Conservation (phyloP, 495 filamentous ascomycete genomes). For the Pseudevernia furfuracea region DNA sequence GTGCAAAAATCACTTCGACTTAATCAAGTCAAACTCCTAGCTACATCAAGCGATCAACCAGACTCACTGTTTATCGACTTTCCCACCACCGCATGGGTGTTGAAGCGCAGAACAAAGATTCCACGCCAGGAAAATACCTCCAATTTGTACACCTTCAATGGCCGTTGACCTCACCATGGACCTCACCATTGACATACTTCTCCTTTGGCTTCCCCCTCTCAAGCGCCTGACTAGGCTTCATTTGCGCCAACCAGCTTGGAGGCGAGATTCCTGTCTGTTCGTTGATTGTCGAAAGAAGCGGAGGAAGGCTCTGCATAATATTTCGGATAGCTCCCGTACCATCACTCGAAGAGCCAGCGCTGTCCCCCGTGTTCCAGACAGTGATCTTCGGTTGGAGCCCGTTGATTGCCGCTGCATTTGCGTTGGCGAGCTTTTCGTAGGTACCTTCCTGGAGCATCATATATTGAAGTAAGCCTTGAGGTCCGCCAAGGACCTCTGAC, state of each 20-base stretch:
- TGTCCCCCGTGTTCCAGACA: slow-evolving; percentile 70
- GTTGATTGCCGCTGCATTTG: slow-evolving; percentile 55
- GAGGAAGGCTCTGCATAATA: slow-evolving; percentile 70
- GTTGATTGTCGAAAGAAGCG: slow-evolving; percentile 70
- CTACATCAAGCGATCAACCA: not conserved
- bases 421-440: slow-evolving; percentile 36
- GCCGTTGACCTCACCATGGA: not conserved
- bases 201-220: not conserved
- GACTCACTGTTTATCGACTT: not conserved
- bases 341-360: slow-evolving; percentile 33
- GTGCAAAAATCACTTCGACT: not conserved
- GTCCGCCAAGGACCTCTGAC: slow-evolving; percentile 63
- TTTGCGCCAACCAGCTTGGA: slow-evolving; percentile 58
- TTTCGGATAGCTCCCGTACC: slow-evolving; percentile 45
- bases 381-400: slow-evolving; percentile 82
- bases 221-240: slow-evolving; percentile 22
- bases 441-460: slow-evolving; percentile 45
- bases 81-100: not conserved
- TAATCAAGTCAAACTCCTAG: not conserved
- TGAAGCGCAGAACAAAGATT: not conserved
- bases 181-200: not conserved
- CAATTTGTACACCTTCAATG: not conserved
- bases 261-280: slow-evolving; percentile 74
- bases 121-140: not conserved
- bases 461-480: slow-evolving; percentile 64